These are phyloP conservation scores for Chaetomium sp. DNA, from an alignment of 2,329 filamentous ascomycete species.

Conservation along the genomic window DNA sequence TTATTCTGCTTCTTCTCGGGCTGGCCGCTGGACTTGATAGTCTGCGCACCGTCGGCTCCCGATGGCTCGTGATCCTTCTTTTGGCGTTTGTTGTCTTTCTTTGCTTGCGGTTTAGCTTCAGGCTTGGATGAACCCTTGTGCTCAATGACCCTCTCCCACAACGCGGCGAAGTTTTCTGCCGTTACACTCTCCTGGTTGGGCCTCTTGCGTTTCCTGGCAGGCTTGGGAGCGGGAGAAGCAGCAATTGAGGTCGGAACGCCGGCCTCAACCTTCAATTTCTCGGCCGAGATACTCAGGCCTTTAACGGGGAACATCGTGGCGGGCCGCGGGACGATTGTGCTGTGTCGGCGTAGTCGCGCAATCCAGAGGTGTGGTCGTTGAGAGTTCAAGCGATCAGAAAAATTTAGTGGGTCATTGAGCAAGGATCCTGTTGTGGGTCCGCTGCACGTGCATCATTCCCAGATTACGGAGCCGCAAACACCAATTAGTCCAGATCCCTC, in stretches of 20 bases:
- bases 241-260: slow-evolving; percentile 28
- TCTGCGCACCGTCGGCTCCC: slow-evolving; percentile 3
- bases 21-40: slow-evolving; percentile 9
- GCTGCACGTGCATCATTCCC: too few relatives aligned
- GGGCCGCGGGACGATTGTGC: not conserved
- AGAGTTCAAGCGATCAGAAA: slow-evolving; percentile 1
- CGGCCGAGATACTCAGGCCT: slow-evolving; percentile 78
- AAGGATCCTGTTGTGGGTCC: too few relatives aligned
- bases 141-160: slow-evolving; percentile 77
- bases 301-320: slow-evolving; percentile 79
- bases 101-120: slow-evolving; percentile 13
- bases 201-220: slow-evolving; percentile 52
- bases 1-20: slow-evolving; percentile 26
- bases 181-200: slow-evolving; percentile 46
- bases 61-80: slow-evolving; percentile 14
- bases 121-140: slow-evolving; percentile 28
- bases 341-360: slow-evolving; percentile 1
- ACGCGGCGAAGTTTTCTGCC: slow-evolving; percentile 62
- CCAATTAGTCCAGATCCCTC: too few relatives aligned
- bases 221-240: slow-evolving; percentile 9
- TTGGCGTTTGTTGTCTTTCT: slow-evolving; percentile 17
- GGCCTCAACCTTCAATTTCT: slow-evolving; percentile 64
- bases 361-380: not conserved
- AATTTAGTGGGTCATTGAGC: not conserved
- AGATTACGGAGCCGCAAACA: too few relatives aligned